Evolutionary conservation across 2,329 filamentous ascomycete genomes (phyloP).

Genomic region (Trichoderma pleuroti): DNA sequence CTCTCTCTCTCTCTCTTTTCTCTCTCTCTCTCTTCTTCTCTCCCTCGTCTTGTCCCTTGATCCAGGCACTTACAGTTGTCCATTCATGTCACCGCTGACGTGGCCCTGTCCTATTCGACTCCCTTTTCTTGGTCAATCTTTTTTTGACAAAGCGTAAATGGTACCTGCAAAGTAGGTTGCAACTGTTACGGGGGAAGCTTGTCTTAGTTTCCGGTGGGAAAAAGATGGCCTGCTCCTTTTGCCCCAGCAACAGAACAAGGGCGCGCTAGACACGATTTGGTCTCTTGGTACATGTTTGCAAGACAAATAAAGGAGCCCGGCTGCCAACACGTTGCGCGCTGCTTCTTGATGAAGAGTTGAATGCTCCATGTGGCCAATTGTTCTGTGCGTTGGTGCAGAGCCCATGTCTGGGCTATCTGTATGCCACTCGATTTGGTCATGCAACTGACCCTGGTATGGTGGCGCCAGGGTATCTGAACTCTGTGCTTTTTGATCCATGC

Average conservation of each 20-base stretch:
- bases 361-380: not conserved
- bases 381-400: not conserved
- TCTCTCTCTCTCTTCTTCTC: not conserved
- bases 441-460: conserved; percentile 12
- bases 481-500: conserved; percentile 8
- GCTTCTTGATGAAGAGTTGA: not conserved
- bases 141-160: not conserved
- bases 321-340: not conserved
- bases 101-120: conserved; percentile 1
- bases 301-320: not conserved
- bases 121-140: not conserved
- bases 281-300: not conserved
- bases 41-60: not conserved
- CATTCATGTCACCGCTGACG: not conserved
- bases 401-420: not conserved
- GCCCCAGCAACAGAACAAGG: conserved; percentile 14
- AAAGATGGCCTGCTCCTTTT: not conserved
- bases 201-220: conserved; percentile 13
- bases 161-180: not conserved
- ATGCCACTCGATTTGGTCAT: conserved; percentile 9
- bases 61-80: not conserved
- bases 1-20: not conserved
- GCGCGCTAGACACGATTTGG: conserved; percentile 1
- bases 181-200: not conserved
- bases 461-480: not conserved